Evolutionary conservation across 768 basidiomycete genomes (phyloP).

Genomic region (Boletus vinaceobasis): DNA sequence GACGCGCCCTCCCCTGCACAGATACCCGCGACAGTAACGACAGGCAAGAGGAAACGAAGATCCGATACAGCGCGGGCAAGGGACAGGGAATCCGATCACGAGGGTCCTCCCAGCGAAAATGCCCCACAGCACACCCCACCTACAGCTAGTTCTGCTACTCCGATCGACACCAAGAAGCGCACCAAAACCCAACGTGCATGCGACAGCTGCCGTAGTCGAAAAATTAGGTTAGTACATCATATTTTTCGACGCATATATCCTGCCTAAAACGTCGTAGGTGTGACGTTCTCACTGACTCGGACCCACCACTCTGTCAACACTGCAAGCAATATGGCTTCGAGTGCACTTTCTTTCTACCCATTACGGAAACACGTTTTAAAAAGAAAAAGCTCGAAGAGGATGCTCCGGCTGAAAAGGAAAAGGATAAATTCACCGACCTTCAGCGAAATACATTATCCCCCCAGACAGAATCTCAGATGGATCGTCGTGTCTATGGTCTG

Average conservation of each 20-base stretch:
- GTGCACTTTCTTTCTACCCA: slow-evolving; percentile 97
- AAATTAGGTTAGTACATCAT: slow-evolving; percentile 60
- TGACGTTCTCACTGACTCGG: slow-evolving; percentile 77
- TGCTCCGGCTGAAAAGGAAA: slow-evolving; percentile 38
- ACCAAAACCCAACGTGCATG: slow-evolving; percentile 92
- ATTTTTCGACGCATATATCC: slow-evolving; percentile 9
- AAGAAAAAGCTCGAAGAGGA: slow-evolving; percentile 88
- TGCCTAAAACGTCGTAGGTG: slow-evolving; percentile 43
- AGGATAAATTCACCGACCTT: slow-evolving; percentile 27
- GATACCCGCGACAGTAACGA: slow-evolving; percentile 28
- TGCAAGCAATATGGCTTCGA: slow-evolving; percentile 93
- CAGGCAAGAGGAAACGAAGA: slow-evolving; percentile 66
- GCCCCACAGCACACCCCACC: slow-evolving; percentile 32
- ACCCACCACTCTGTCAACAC: slow-evolving; percentile 85
- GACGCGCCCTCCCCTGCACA: slow-evolving; percentile 34
- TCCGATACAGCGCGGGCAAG: slow-evolving; percentile 36
- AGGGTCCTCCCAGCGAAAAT: slow-evolving; percentile 48
- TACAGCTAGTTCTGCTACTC: slow-evolving; percentile 27
- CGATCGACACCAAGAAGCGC: slow-evolving; percentile 74
- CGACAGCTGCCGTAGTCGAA: slow-evolving; percentile 85
- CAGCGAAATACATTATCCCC: slow-evolving; percentile 42
- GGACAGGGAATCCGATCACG: slow-evolving; percentile 60
- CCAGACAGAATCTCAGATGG: slow-evolving; percentile 46
- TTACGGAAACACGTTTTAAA: slow-evolving; percentile 98
- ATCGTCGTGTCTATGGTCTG: slow-evolving; percentile 64